Conservation (phyloP, 1,284 basidiomycete species). For the Apiotrichum siamense region DNA sequence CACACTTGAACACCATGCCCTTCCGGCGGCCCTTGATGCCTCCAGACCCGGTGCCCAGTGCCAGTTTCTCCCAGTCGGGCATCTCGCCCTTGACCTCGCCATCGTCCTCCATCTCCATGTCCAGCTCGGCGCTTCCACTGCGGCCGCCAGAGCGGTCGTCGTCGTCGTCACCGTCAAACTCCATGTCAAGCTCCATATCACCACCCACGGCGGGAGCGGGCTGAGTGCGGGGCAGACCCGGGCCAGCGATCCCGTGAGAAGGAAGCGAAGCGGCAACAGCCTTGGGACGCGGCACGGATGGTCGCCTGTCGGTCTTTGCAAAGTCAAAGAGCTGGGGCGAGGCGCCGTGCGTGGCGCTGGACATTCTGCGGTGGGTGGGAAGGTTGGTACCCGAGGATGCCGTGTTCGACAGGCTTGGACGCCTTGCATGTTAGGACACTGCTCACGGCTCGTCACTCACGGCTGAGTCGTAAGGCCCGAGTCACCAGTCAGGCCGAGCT, state of each 20-base stretch:
- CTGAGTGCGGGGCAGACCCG: slow-evolving; percentile 3
- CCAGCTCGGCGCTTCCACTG: slow-evolving; percentile 26
- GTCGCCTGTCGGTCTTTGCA: slow-evolving; percentile 39
- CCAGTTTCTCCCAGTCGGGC: slow-evolving; percentile 32
- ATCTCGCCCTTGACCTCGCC: slow-evolving; percentile 6
- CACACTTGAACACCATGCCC: slow-evolving; percentile 81
- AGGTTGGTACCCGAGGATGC: slow-evolving; percentile 24
- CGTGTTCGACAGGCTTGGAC: slow-evolving; percentile 17
- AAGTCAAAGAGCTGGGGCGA: slow-evolving; percentile 43
- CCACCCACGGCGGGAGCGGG: slow-evolving; percentile 18
- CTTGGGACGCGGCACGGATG: slow-evolving; percentile 12
- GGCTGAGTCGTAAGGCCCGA: slow-evolving; percentile 22
- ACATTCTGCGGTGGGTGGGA: slow-evolving; percentile 26
- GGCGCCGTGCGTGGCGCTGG: slow-evolving; percentile 14
- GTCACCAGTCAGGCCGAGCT: slow-evolving; percentile 37
- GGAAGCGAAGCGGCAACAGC: slow-evolving; percentile 34
- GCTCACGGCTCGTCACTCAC: slow-evolving; percentile 23
- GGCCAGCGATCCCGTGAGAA: slow-evolving; percentile 16
- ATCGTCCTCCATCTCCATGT: slow-evolving; percentile 35
- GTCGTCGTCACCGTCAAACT: slow-evolving; percentile 25
- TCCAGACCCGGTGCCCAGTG: slow-evolving; percentile 44
- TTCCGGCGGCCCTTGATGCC: slow-evolving; percentile 57
- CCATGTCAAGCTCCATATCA: slow-evolving; percentile 45
- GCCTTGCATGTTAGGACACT: slow-evolving; percentile 3
- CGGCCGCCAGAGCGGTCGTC: slow-evolving; percentile 17